phyloP scores from a whole-genome alignment of 257 asterid genomes.

The Eucommia ulmoides region DNA sequence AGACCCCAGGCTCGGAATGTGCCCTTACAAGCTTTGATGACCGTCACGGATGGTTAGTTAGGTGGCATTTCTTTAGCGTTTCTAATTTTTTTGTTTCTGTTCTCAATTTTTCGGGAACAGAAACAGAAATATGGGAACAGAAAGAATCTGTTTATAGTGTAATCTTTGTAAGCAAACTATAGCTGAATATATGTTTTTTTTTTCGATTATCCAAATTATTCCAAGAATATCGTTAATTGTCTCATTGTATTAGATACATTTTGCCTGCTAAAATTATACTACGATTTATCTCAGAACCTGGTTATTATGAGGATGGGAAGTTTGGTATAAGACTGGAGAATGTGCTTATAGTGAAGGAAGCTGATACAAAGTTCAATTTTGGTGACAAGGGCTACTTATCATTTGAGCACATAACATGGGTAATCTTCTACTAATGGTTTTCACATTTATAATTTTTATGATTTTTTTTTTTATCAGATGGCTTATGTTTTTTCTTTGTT shows the following conservation, averaged over 20 bases:
- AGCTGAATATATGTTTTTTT: too few relatives aligned
- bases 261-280: too few relatives aligned
- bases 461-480: not conserved
- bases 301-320: conserved; percentile 92
- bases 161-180: too few relatives aligned
- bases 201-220: too few relatives aligned
- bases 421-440: conserved; percentile 12
- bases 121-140: too few relatives aligned
- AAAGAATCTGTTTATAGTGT: too few relatives aligned
- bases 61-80: too few relatives aligned
- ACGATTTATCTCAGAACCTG: conserved; percentile 90
- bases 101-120: too few relatives aligned
- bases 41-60: conserved; percentile 81
- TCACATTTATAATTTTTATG: not conserved
- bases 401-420: conserved; percentile 95
- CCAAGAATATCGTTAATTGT: too few relatives aligned
- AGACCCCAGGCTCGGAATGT: conserved; percentile 73
- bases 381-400: conserved; percentile 65
- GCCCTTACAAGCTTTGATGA: conserved; percentile 82
- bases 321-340: conserved; percentile 94
- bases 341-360: conserved; percentile 75
- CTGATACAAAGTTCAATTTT: conserved; percentile 82
- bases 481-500: not conserved
- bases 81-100: too few relatives aligned
- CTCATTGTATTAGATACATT: too few relatives aligned